These are phyloP conservation scores for Moricandia moricandioides DNA, from an alignment of 345 rosid species.

Conservation along the genomic window DNA sequence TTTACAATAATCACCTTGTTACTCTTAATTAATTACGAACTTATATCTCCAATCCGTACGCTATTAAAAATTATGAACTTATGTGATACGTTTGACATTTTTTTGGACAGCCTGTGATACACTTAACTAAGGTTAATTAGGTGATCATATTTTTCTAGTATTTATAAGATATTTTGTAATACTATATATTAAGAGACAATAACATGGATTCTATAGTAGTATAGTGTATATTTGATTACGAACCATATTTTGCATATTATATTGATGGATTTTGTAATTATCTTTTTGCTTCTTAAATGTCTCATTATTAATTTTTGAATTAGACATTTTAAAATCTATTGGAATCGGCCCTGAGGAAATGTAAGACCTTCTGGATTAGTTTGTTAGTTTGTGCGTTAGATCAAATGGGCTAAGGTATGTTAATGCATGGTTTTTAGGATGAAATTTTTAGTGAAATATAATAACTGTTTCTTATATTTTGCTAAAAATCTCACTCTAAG, in stretches of 20 bases:
- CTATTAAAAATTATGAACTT: background rate
- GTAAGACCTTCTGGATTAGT: too few species aligned
- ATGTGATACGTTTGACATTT: background rate
- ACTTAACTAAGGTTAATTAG: background rate
- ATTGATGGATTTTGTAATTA: too few species aligned
- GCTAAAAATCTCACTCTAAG: too few species aligned
- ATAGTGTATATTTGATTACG: too few species aligned
- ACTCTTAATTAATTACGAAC: background rate
- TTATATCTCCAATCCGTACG: background rate
- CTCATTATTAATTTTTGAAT: background rate
- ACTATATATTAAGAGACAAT: background rate
- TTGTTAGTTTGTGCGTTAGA: background rate
- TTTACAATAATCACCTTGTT: background rate
- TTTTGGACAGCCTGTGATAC: background rate
- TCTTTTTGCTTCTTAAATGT: background rate
- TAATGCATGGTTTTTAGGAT: too few species aligned
- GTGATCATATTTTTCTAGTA: background rate
- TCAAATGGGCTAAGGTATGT: too few species aligned
- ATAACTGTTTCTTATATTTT: too few species aligned
- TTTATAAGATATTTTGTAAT: background rate
- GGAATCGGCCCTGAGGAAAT: background rate
- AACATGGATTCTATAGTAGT: too few species aligned
- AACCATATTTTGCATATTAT: background rate
- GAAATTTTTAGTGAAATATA: too few species aligned
- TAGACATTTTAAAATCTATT: background rate